Percentiles rank a stretch among this genome's conserved stretches.
Evolutionary conservation across 108 stramenopile genomes (phyloP).

Genomic region (Stephanodiscus minutulus): DNA sequence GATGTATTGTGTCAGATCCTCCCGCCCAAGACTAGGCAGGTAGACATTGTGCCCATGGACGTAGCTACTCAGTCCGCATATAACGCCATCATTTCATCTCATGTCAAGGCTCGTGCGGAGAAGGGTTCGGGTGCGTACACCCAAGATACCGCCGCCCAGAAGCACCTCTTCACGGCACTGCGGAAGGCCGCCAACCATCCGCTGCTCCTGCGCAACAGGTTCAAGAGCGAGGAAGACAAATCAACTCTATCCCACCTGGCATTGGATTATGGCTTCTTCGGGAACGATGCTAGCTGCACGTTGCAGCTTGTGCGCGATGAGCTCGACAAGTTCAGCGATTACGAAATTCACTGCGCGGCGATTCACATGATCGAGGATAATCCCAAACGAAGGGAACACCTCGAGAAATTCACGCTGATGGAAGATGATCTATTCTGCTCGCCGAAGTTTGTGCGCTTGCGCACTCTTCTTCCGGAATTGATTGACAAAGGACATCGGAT

Average conservation of each 20-base stretch:
- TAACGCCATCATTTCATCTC: constrained; percentile 37
- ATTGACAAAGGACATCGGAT: constrained; percentile 66
- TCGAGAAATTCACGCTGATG: constrained; percentile 61
- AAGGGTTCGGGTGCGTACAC: constrained; percentile 16
- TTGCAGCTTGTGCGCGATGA: constrained; percentile 75
- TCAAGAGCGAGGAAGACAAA: constrained; percentile 56
- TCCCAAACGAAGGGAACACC: constrained; percentile 43
- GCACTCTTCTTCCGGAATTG: constrained; percentile 55
- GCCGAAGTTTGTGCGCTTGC: constrained; percentile 75
- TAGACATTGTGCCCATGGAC: constrained; percentile 49
- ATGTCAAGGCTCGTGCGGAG: constrained; percentile 35
- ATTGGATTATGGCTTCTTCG: constrained; percentile 76
- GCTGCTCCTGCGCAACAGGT: constrained; percentile 81
- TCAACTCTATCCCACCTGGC: constrained; percentile 56
- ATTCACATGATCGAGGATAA: constrained; percentile 73
- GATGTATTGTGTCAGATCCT: constrained; percentile 82
- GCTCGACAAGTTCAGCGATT: constrained; percentile 83
- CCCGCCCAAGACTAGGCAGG: constrained; percentile 63
- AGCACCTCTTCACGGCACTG: constrained; percentile 93
- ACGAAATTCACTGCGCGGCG: constrained; percentile 80
- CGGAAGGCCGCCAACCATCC: constrained; percentile 98
- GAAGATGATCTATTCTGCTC: constrained; percentile 72
- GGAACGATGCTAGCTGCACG: constrained; percentile 72
- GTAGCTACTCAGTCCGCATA: constrained; percentile 27
- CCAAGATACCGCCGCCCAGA: constrained; percentile 49